Percentiles rank a stretch among this genome's conserved stretches.
Evolutionary conservation across 75 land plant species (phyloP).

Genomic region (Pinus taeda): DNA sequence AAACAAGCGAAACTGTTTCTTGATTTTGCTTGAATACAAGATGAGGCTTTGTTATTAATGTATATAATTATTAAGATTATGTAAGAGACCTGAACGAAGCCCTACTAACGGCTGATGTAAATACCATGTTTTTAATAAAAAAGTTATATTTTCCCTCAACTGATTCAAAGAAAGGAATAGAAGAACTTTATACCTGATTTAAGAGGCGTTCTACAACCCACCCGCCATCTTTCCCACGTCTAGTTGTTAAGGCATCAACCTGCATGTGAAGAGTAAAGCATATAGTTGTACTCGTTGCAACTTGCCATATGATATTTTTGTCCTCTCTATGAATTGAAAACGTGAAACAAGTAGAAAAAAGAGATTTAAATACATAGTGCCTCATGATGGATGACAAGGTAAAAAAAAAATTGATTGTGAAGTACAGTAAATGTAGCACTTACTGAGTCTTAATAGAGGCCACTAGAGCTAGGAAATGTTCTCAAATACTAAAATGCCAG

Average conservation of each 20-base stretch:
- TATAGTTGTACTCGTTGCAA: neutral
- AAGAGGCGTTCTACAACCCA: slow-evolving; percentile 89
- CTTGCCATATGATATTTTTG: neutral
- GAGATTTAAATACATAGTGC: neutral
- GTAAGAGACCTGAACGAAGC: too few species aligned
- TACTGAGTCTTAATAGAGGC: neutral
- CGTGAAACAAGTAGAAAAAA: neutral
- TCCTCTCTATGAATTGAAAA: too few species aligned
- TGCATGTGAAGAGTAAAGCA: slow-evolving; percentile 12
- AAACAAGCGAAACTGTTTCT: too few species aligned
- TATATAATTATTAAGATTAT: too few species aligned
- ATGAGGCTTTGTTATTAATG: too few species aligned
- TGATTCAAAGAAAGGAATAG: neutral
- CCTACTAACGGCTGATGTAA: too few species aligned
- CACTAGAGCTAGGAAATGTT: neutral
- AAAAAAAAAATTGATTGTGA: neutral
- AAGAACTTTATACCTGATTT: slow-evolving; percentile 63
- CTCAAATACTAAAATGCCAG: neutral
- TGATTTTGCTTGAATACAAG: too few species aligned
- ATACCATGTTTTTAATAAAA: too few species aligned
- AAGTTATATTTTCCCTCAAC: too few species aligned
- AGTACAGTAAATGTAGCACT: neutral
- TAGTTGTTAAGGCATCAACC: slow-evolving; percentile 95
- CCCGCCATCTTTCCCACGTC: slow-evolving; percentile 89
- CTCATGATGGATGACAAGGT: neutral